Percentiles rank a stretch among this genome's conserved stretches.
phyloP scores from a whole-genome alignment of 805 yeast species.

The Starmerella ratchasimensis region DNA sequence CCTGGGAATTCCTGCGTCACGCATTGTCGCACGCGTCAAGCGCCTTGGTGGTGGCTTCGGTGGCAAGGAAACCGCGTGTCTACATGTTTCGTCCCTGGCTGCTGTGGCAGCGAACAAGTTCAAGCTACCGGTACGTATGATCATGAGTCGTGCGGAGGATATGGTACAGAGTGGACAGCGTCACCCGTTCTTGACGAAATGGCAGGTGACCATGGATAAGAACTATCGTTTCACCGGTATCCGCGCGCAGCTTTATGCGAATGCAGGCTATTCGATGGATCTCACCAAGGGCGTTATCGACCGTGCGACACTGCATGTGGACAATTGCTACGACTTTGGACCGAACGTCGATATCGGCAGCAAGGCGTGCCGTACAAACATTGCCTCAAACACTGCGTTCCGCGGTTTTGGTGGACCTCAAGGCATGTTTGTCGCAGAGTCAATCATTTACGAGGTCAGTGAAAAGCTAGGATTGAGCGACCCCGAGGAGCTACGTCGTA shows the following conservation, averaged over 20 bases:
- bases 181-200: conserved; percentile 34
- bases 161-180: conserved; percentile 36
- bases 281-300: conserved; percentile 38
- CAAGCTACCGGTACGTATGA: conserved; percentile 32
- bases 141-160: conserved; percentile 32
- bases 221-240: conserved; percentile 31
- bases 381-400: conserved; percentile 37
- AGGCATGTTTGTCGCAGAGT: conserved; percentile 35
- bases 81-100: conserved; percentile 30
- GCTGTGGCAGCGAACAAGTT: conserved; percentile 34
- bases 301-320: conserved; percentile 34
- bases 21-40: conserved; percentile 32
- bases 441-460: conserved; percentile 30
- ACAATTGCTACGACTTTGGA: conserved; percentile 34
- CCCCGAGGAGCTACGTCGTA: conserved; percentile 29
- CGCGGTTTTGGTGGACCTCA: conserved; percentile 41
- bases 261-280: conserved; percentile 39
- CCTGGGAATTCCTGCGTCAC: conserved; percentile 32
- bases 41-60: conserved; percentile 40
- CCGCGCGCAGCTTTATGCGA: conserved; percentile 31
- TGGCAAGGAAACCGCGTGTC: conserved; percentile 35
- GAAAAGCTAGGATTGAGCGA: conserved; percentile 30
- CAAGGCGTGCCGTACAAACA: conserved; percentile 33
- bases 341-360: conserved; percentile 29
- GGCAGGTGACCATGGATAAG: conserved; percentile 33